Evolutionary conservation across 2,329 filamentous ascomycete genomes (phyloP), one percentile per base, ranked within the genome.

Genomic region (Paraconiothyrium brasiliense): DNA sequence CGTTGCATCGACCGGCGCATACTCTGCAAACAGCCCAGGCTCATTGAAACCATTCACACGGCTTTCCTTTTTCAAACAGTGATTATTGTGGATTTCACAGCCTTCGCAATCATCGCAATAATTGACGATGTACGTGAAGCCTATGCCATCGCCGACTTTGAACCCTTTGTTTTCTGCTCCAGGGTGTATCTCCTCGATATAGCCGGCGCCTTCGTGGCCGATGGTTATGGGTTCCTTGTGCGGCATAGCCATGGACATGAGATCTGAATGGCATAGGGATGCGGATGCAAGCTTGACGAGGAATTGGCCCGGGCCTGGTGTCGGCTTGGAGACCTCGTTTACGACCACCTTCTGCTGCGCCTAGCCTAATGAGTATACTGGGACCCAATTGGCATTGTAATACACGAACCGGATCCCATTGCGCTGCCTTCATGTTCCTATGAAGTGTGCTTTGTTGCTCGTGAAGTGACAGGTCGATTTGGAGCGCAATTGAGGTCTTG

Each of bases 1-100:
- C 59, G 76, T 77, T 58, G 75, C 77, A 64, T 83, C 80, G 20
- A 81, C 78, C 1, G 79, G 60, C 2, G 78, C 76, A 70, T 84
- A 84, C 69, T 84, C 80, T 20, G 78, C 75, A 61, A 84, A 84
- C 64, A 78, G 80, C 79, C 82, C 65, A 76, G 76, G 20, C 43
- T 61, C 11, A 65, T 74, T 49, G 82, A 80, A 58, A 78, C 71
- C 63, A 44, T 64, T 49, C 16, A 67, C 56, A 11, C 57, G 34
- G 20, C 61, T 61, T 24, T 35, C 71, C 62, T 27, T 74, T 68
- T 13, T 73, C 72, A 35, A 72, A 70, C 32, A 68, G 68, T 57
- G 75, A 62, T 69, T 79, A 79, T 80, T 81, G 62, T 82, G 80
- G 10, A 80, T 66, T 64, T 73, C 69, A 68, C 82, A 84, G 14